phyloP scores from a whole-genome alignment of 768 basidiomycete species.

The Boletus fagicola region DNA sequence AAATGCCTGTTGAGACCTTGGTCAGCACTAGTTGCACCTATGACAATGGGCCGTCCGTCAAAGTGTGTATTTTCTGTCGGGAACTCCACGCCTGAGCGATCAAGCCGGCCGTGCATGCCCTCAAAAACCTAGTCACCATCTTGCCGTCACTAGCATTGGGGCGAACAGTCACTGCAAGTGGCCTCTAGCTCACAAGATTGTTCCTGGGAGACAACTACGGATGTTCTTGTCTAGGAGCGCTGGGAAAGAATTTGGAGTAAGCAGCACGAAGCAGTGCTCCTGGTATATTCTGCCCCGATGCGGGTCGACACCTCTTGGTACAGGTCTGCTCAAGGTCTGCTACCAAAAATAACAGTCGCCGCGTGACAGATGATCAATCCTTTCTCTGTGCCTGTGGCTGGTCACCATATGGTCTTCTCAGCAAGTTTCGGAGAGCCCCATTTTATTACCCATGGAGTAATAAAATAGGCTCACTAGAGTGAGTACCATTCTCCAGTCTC shows the following conservation, averaged over 20 bases:
- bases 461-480: constrained; percentile 22
- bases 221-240: not conserved
- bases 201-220: not conserved
- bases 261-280: not conserved
- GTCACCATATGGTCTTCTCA: constrained; percentile 13
- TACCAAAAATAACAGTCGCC: constrained; percentile 5
- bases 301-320: not conserved
- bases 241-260: not conserved
- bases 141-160: not conserved
- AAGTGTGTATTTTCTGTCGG: not conserved
- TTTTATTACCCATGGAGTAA: not conserved
- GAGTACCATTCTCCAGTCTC: constrained; percentile 14
- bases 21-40: too few relatives aligned
- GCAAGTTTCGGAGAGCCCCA: not conserved
- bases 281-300: not conserved
- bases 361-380: constrained; percentile 3
- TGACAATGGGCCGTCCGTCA: not conserved
- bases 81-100: not conserved
- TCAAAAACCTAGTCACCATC: too few relatives aligned
- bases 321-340: not conserved
- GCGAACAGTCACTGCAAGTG: not conserved
- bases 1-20: not conserved
- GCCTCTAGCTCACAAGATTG: not conserved
- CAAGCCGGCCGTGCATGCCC: not conserved
- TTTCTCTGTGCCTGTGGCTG: not conserved